Conservation (phyloP, 352 stramenopile species). For the Elongisporangium prolatum region DNA sequence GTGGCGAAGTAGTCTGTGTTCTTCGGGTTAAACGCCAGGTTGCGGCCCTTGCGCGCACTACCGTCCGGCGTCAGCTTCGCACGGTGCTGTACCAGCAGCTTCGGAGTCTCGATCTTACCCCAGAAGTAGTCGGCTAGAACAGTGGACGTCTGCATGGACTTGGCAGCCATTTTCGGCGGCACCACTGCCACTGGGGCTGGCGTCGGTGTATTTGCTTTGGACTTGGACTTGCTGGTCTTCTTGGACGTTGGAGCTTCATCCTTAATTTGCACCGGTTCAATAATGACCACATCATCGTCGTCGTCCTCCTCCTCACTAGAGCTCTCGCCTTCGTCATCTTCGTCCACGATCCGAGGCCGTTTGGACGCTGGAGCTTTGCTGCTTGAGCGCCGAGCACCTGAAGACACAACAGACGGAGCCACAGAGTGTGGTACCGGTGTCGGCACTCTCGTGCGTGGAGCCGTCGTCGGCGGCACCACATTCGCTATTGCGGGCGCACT, state of each 20-base stretch:
- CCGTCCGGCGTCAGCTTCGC: constrained; percentile 58
- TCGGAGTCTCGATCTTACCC: constrained; percentile 52
- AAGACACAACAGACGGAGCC: neutral
- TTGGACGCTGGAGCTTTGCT: constrained; percentile 37
- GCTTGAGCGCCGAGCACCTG: constrained; percentile 12
- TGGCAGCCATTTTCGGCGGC: constrained; percentile 11
- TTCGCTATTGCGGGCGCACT: neutral
- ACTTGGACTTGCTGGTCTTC: constrained; percentile 8
- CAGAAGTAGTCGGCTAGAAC: constrained; percentile 73
- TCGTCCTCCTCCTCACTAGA: constrained; percentile 47
- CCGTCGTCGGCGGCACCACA: neutral
- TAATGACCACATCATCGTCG: constrained; percentile 47
- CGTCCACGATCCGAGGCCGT: constrained; percentile 57
- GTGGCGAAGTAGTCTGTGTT: constrained; percentile 71
- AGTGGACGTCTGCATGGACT: constrained; percentile 24
- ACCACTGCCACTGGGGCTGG: constrained; percentile 6
- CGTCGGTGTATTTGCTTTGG: constrained; percentile 8
- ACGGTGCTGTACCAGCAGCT: constrained; percentile 65
- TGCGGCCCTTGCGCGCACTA: constrained; percentile 59
- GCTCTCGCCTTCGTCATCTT: constrained; percentile 45
- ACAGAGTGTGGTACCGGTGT: neutral
- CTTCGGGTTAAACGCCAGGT: constrained; percentile 74
- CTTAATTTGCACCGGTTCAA: constrained; percentile 42
- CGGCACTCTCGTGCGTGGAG: neutral
- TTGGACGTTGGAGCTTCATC: constrained; percentile 7